Percentiles rank a stretch among this genome's conserved stretches.
These are phyloP conservation scores for Verticillium tricorpus DNA, from an alignment of 2,329 filamentous ascomycete species.

Conservation along the genomic window DNA sequence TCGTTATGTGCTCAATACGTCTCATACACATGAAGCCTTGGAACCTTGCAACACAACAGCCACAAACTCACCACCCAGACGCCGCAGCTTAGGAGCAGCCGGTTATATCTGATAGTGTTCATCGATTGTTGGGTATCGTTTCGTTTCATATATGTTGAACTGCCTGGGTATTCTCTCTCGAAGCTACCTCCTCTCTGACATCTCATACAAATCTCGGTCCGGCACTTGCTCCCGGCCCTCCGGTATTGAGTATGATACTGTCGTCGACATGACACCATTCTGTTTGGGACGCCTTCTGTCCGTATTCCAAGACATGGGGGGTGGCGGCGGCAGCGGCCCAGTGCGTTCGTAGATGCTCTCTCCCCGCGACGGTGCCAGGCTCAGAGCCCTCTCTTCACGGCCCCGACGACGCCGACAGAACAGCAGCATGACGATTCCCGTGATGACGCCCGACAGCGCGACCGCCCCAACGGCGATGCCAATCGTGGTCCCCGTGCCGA, in stretches of 20 bases:
- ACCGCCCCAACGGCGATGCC: slow-evolving; percentile 6
- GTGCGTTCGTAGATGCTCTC: not conserved
- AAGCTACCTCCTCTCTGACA: not conserved
- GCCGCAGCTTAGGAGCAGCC: not conserved
- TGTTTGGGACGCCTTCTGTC: not conserved
- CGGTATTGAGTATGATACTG: not conserved
- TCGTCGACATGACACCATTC: not conserved
- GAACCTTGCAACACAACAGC: not conserved
- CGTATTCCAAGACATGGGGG: not conserved
- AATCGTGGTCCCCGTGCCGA: not conserved
- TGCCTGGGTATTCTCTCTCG: not conserved
- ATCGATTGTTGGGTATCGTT: too few relatives aligned
- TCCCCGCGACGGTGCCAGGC: not conserved
- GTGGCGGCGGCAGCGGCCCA: not conserved
- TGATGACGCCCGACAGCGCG: slow-evolving; percentile 2
- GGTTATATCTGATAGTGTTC: too few relatives aligned
- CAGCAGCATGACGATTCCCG: slow-evolving; percentile 2
- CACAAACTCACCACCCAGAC: not conserved
- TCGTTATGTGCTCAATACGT: not conserved
- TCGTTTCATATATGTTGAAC: not conserved
- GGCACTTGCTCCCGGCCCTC: not conserved
- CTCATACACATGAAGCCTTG: not conserved
- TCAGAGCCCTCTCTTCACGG: not conserved
- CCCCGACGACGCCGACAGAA: slow-evolving; percentile 4
- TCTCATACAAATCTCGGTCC: not conserved